These are phyloP conservation scores for Fusarium staphyleae DNA, from an alignment of 2,329 filamentous ascomycete species.

Conservation along the genomic window DNA sequence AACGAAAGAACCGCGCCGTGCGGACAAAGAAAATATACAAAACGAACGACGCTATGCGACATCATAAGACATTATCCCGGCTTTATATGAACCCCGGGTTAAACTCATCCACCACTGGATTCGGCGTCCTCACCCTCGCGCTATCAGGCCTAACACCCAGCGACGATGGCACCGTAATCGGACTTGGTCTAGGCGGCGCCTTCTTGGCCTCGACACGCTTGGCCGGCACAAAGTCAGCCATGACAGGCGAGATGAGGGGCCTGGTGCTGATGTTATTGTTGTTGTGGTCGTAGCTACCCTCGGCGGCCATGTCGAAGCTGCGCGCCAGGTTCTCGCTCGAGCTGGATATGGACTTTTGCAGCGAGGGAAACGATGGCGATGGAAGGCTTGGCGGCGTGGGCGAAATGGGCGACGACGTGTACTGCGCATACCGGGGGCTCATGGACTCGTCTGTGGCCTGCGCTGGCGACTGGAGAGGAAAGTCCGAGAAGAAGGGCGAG, in stretches of 20 bases:
- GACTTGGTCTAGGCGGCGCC: constrained; percentile 45
- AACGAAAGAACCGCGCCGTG: constrained; percentile 9
- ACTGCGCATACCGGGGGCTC: constrained; percentile 30
- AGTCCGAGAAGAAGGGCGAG: constrained; percentile 36
- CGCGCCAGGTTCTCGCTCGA: constrained; percentile 44
- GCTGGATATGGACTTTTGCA: constrained; percentile 46
- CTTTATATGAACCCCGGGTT: constrained; percentile 38
- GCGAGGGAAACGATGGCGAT: constrained; percentile 47
- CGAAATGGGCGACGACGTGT: constrained; percentile 42
- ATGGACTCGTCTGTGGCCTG: constrained; percentile 8
- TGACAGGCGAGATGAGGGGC: constrained; percentile 45
- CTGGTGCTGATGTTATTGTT: constrained; percentile 14
- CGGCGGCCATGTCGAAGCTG: constrained; percentile 42
- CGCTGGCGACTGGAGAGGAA: constrained; percentile 17
- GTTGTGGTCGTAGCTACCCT: constrained; percentile 6
- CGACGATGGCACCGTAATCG: constrained; percentile 42
- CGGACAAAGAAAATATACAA: constrained; percentile 17
- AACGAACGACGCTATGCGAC: constrained; percentile 10
- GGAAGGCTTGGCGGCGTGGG: constrained; percentile 45
- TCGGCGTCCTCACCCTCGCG: constrained; percentile 27
- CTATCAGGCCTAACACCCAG: constrained; percentile 8
- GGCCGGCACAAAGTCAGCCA: constrained; percentile 38
- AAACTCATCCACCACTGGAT: constrained; percentile 35
- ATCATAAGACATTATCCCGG: constrained; percentile 20
- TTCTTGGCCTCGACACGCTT: constrained; percentile 44